phyloP scores from a whole-genome alignment of 179 eudicot species.

The Heliamphora pulchella region DNA sequence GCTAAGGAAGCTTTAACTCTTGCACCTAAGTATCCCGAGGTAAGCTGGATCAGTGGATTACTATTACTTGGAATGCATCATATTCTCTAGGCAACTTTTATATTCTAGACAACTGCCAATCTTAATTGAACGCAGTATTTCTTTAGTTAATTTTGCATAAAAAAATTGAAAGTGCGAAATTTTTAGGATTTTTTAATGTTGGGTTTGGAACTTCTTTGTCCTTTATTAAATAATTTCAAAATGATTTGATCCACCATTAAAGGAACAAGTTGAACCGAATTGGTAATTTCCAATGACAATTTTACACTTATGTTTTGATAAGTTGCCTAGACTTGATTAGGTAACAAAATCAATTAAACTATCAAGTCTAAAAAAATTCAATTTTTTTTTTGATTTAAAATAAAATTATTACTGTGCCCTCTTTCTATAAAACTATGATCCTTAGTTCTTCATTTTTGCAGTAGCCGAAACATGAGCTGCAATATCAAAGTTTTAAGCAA shows the following conservation, averaged over 20 bases:
- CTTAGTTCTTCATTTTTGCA: no score
- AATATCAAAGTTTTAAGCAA: no score
- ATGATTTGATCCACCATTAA: background rate
- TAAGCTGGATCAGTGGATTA: constrained; percentile 18
- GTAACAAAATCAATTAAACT: background rate
- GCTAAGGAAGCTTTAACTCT: constrained; percentile 46
- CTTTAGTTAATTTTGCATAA: background rate
- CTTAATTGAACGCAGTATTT: background rate
- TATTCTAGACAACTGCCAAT: background rate
- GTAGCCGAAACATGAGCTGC: no score
- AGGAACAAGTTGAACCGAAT: background rate
- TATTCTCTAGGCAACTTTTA: background rate
- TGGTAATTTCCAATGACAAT: background rate
- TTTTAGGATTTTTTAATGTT: background rate
- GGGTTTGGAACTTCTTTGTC: background rate
- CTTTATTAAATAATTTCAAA: background rate
- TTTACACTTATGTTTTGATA: background rate
- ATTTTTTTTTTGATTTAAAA: no score
- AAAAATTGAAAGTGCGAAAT: background rate
- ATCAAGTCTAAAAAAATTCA: no score
- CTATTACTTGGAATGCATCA: constrained; percentile 7
- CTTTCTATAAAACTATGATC: no score
- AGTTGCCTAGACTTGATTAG: background rate
- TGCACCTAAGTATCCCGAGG: constrained; percentile 66
- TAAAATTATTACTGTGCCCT: no score